These are phyloP conservation scores for Abelmoschus esculentus DNA, from an alignment of 345 rosid genomes.

Conservation along the genomic window DNA sequence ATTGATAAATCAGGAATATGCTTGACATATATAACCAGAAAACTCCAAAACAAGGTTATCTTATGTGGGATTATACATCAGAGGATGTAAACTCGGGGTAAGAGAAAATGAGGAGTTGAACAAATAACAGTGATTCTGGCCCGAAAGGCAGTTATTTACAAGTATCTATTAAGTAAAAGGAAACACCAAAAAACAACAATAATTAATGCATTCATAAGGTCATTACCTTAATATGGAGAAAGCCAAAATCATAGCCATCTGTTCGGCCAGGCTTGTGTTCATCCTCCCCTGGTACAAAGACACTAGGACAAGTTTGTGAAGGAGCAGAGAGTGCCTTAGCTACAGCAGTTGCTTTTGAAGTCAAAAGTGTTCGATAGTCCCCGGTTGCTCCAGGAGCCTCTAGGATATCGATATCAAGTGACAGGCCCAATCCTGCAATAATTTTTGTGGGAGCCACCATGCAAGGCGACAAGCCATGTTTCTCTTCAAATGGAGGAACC, in stretches of 20 bases:
- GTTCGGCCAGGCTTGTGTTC: conserved; percentile 57
- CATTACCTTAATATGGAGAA: conserved; percentile 86
- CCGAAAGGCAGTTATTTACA: not conserved
- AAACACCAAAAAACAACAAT: not conserved
- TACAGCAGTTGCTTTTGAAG: conserved; percentile 74
- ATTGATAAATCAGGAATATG: not conserved
- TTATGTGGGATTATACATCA: not conserved
- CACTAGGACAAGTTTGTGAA: conserved; percentile 41
- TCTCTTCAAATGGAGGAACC: conserved; percentile 69
- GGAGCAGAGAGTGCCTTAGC: conserved; percentile 83
- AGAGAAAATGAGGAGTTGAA: not conserved
- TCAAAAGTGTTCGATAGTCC: conserved; percentile 80
- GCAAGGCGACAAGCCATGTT: conserved; percentile 86
- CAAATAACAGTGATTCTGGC: not conserved
- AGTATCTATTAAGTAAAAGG: not conserved
- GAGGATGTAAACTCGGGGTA: not conserved
- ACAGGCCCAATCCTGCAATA: conserved; percentile 88
- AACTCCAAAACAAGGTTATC: not conserved
- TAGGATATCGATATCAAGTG: conserved; percentile 81
- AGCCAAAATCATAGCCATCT: conserved; percentile 89
- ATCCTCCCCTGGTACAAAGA: conserved; percentile 89
- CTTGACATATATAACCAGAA: not conserved
- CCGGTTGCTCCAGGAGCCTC: conserved; percentile 97
- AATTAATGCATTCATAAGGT: not conserved
- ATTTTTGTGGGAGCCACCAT: conserved; percentile 99